Conservation (phyloP, 2,329 filamentous ascomycete genomes). For the Sclerotinia borealis region DNA sequence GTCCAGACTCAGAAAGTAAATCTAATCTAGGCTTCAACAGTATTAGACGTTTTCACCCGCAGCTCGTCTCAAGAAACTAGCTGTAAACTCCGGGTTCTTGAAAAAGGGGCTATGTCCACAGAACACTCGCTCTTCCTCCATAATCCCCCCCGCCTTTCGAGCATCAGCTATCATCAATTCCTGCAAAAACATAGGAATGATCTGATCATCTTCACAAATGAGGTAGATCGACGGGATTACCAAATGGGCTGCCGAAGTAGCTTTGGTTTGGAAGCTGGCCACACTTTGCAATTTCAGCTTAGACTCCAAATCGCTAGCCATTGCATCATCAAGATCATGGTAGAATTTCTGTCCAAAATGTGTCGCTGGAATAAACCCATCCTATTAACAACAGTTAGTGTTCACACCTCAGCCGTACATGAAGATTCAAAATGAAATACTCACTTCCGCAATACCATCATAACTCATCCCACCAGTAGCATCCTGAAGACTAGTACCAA, state of each 20-base stretch:
- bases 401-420: too few relatives aligned
- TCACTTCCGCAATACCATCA: background rate
- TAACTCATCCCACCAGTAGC: background rate
- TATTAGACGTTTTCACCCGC: background rate
- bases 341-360: background rate
- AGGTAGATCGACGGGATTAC: background rate
- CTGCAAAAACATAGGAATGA: background rate
- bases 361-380: background rate
- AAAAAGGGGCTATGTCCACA: background rate
- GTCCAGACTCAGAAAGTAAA: too few relatives aligned
- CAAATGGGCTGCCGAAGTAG: background rate
- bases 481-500: background rate
- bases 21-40: background rate
- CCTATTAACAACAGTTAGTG: background rate
- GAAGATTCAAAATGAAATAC: background rate
- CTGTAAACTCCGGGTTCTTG: background rate
- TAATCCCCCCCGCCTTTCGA: background rate
- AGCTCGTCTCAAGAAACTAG: background rate
- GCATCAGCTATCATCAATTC: background rate
- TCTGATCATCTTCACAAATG: background rate
- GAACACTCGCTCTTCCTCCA: background rate
- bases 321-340: background rate
- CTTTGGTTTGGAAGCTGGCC: background rate
- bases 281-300: background rate
- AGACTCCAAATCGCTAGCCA: background rate